Evolutionary conservation across 768 basidiomycete genomes (phyloP), one percentile per base, ranked within the genome.

Genomic region (Psilocybe cyanescens): DNA sequence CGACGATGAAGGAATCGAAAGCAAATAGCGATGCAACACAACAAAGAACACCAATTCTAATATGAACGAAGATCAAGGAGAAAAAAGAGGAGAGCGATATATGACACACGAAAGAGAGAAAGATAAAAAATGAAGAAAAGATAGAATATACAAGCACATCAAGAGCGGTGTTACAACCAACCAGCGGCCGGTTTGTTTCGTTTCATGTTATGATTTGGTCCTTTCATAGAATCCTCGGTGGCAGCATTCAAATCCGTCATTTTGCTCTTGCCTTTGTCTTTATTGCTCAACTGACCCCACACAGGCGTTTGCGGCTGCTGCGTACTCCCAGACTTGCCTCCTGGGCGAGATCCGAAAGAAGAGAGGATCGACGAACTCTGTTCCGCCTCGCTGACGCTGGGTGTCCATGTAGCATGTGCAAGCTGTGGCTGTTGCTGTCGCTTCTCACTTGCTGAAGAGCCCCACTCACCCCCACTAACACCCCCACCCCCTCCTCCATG

Each of bases 151-250:
- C 11, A 44, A 24, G n/a, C 11, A 44, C 11, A 44, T 14, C 11
- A 44, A 8, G 41, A 14, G 41, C 41, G 41, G 58, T 58, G 59
- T 68, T 65, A 61, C 63, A 63, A 41, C 62, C 64, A 48, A 53
- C 51, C 51, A 33, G 64, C 65, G 24, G 53, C 62, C 41, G 45
- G 35, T 44, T 66, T 68, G 24, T 58, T 64, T 55, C 68, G 61
- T 33, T 66, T 68, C 63, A 66, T 55, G 52, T 57, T 60, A 30
- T 66, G 59, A 24, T 60, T 59, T 16, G 58, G 49, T 33, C 48
- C 16, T 37, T 59, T 59, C 35, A 53, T 28, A 14, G 37, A 49
- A 12, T 63, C 62, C 33, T 63, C 63, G 12, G 17, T 29, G 7
- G 7, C 33, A 35, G 33, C 33, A 12, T 44, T 44, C 41, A 12